phyloP scores from a whole-genome alignment of 2,329 filamentous ascomycete species.

The Diplodia mutila region DNA sequence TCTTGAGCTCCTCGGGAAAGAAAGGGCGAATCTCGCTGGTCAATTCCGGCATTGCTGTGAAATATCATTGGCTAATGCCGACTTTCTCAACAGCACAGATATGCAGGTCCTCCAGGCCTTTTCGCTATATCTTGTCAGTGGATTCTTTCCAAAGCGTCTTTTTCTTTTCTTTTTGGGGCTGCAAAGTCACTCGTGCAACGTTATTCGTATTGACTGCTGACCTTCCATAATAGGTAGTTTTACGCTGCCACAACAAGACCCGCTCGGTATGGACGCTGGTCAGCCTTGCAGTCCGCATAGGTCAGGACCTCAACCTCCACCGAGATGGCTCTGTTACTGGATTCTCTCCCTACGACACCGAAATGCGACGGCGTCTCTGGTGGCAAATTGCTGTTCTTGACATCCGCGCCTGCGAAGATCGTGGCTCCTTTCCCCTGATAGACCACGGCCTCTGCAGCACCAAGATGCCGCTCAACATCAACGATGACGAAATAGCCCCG shows the following conservation, averaged over 20 bases:
- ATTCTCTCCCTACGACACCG: conserved; percentile 60
- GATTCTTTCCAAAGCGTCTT: background rate
- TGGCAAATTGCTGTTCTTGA: conserved; percentile 62
- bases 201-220: background rate
- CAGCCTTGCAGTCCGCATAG: conserved; percentile 63
- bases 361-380: conserved; percentile 63
- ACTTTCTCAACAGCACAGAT: conserved; percentile 69
- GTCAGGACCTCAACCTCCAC: conserved; percentile 64
- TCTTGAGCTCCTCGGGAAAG: conserved; percentile 57
- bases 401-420: conserved; percentile 38
- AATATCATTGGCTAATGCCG: conserved; percentile 64
- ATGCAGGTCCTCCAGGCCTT: conserved; percentile 69
- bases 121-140: conserved; percentile 65
- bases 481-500: conserved; percentile 50
- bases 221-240: conserved; percentile 43
- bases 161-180: background rate
- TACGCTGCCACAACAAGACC: conserved; percentile 50
- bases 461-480: conserved; percentile 51
- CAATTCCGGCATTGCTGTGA: conserved; percentile 23
- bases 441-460: conserved; percentile 37
- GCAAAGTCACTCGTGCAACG: background rate
- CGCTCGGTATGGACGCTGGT: conserved; percentile 67
- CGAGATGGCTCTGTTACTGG: conserved; percentile 59
- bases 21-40: background rate
- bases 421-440: conserved; percentile 24